These are phyloP conservation scores for Aspergillus kassunensis DNA, from an alignment of 495 filamentous ascomycete species.

Conservation along the genomic window DNA sequence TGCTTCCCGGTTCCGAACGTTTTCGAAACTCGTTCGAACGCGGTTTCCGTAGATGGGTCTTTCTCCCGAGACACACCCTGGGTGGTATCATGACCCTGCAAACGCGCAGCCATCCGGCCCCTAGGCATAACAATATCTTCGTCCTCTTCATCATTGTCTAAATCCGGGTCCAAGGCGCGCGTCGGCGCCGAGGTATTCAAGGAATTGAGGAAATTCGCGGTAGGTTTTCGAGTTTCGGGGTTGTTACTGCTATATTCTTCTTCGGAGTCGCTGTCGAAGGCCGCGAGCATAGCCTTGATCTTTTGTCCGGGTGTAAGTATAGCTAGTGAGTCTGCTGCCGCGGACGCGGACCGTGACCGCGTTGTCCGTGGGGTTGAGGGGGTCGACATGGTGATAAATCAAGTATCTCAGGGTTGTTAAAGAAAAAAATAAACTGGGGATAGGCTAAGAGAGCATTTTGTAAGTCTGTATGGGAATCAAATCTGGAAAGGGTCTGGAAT, in stretches of 20 bases:
- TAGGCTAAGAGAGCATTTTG: background rate
- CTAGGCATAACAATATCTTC: constrained; percentile 56
- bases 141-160: constrained; percentile 29
- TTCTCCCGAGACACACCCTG: constrained; percentile 6
- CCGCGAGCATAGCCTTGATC: constrained; percentile 63
- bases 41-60: constrained; percentile 22
- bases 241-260: constrained; percentile 31
- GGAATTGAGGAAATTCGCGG: constrained; percentile 20
- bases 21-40: constrained; percentile 34
- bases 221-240: constrained; percentile 14
- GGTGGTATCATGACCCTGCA: constrained; percentile 44
- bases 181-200: constrained; percentile 14
- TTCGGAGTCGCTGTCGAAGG: constrained; percentile 57
- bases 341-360: constrained; percentile 32
- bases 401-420: background rate
- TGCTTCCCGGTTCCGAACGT: constrained; percentile 20
- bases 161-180: constrained; percentile 4
- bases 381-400: constrained; percentile 29
- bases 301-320: constrained; percentile 66
- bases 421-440: background rate
- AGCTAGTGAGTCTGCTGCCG: constrained; percentile 27
- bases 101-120: constrained; percentile 67
- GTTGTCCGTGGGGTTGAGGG: constrained; percentile 42
- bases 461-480: background rate
- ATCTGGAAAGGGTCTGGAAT: background rate